Evolutionary conservation across 805 yeast species (phyloP), one percentile per base, ranked within the genome.

Genomic region (Zygosaccharomyces rouxii): DNA sequence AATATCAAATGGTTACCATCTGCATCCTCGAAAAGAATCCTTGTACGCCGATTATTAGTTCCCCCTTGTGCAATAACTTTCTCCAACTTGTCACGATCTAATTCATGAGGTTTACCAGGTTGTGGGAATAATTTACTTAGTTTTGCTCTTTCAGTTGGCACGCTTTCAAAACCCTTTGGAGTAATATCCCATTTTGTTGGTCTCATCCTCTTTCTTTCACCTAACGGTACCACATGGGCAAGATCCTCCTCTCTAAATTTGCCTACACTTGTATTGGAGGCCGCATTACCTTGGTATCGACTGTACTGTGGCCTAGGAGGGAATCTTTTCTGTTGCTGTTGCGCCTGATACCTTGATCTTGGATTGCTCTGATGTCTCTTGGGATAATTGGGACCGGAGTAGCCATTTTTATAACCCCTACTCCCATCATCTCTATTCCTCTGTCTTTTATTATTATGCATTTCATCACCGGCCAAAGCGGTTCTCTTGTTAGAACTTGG

Each of bases 131-230:
- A 64, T 0, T 96, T 96, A 1, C 88, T 78, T 14, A 85, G 68
- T 58, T 88, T 89, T 5, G 94, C 95, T 51, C 84, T 72, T 52
- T 82, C 86, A 0, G 94, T 85, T 1, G 86, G 76, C 1, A 85
- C 81, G 5, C 78, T 76, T 58, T 86, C 94, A 61, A 84, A 84
- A 0, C 88, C 92, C 52, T 73, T 72, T 0, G 95, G 89, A 29
- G 75, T 73, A 21, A 77, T 69, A 44, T 87, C 94, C 95, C 95
- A 88, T 42, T 72, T 68, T 0, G 87, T 73, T 26, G 60, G 63
- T 16, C 71, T 72, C 10, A 67, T 58, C 10, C 83, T 70, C 42
- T 70, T 68, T n/a, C 86, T 63, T 39, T 77, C 70, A 38, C 78
- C 76, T 26, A 87, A 66, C 0, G 83, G 72, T 0, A 71, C 62